Evolutionary conservation across 1,139 yeast genomes (phyloP).

Genomic region (Debaryomycetaceae sp.): DNA sequence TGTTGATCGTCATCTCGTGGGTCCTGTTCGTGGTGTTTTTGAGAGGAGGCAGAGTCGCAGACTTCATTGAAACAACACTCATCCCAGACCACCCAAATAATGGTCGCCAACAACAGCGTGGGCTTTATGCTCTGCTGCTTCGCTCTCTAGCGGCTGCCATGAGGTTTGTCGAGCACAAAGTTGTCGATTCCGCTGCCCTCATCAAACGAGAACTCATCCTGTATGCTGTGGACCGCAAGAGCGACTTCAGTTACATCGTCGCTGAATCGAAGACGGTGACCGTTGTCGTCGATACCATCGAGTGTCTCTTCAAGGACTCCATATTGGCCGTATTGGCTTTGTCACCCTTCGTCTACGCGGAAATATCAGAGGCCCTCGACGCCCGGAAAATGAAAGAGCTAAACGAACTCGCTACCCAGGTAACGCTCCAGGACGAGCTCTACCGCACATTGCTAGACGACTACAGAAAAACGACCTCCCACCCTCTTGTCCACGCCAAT

Average conservation of each 20-base stretch:
- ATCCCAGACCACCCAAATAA: not conserved
- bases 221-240: conserved; percentile 16
- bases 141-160: conserved; percentile 3
- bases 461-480: not conserved
- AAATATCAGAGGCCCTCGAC: conserved; percentile 13
- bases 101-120: conserved; percentile 3
- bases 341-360: conserved; percentile 17
- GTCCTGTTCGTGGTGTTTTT: conserved; percentile 11
- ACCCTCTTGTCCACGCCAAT: not conserved
- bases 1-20: conserved; percentile 3
- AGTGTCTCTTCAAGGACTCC: conserved; percentile 19
- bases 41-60: conserved; percentile 14
- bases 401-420: conserved; percentile 12
- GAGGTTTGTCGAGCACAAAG: conserved; percentile 6
- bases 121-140: conserved; percentile 5
- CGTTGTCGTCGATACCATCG: conserved; percentile 10
- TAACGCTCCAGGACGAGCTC: not conserved
- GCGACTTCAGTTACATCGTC: conserved; percentile 23
- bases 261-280: conserved; percentile 8
- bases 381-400: conserved; percentile 19
- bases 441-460: not conserved
- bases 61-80: conserved; percentile 9
- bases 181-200: not conserved
- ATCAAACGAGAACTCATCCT: conserved; percentile 11
- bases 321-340: conserved; percentile 19